Evolutionary conservation across 257 asterid species (phyloP).

Genomic region (Dorcoceras hygrometricum): DNA sequence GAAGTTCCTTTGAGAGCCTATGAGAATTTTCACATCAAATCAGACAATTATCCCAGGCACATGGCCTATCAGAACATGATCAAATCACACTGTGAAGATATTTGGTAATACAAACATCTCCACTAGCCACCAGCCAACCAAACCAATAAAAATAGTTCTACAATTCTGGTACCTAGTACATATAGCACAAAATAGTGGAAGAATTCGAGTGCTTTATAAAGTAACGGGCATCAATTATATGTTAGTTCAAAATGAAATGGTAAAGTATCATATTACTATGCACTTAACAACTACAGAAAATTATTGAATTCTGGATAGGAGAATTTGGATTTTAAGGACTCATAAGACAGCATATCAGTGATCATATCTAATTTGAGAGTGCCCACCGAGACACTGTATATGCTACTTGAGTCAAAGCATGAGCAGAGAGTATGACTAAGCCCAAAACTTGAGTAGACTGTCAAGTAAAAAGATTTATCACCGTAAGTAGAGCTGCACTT

Average conservation of each 20-base stretch:
- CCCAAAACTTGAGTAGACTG: conserved; percentile 12
- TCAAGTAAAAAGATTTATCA: conserved; percentile 37
- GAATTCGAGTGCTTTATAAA: not conserved
- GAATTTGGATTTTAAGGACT: not conserved
- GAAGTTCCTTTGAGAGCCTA: conserved; percentile 74
- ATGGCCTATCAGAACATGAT: not conserved
- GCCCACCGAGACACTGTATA: no score
- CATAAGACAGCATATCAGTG: not conserved
- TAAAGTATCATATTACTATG: no score
- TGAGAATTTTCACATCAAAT: conserved; percentile 13
- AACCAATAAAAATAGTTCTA: no score
- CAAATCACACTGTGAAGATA: not conserved
- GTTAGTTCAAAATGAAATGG: not conserved
- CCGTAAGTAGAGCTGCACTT: conserved; percentile 65
- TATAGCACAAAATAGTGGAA: not conserved
- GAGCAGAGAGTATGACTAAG: not conserved
- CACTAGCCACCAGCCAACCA: not conserved
- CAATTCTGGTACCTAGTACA: not conserved
- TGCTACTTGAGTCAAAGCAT: no score
- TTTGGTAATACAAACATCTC: not conserved
- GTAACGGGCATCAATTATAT: no score
- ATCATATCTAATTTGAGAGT: not conserved
- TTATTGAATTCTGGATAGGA: not conserved
- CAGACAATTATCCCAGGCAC: conserved; percentile 4
- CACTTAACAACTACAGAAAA: not conserved